Conservation (phyloP, 2,329 filamentous ascomycete species). For the Atkinsonella hypoxylon region DNA sequence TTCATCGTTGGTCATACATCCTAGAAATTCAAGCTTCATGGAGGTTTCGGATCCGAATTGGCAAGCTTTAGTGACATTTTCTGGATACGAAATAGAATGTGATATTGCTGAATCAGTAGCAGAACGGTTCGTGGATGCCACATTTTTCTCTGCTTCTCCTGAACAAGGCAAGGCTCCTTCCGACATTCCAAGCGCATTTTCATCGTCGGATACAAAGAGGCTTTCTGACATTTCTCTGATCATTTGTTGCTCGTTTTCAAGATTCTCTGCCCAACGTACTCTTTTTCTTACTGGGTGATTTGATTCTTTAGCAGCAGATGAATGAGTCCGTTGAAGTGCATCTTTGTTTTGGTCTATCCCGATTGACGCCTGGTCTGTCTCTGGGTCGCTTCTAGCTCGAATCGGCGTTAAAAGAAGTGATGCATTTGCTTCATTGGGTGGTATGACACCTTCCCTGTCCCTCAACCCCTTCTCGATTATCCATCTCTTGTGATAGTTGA, state of each 20-base stretch:
- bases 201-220: constrained; percentile 4
- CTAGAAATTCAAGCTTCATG: constrained; percentile 8
- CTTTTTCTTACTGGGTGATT: constrained; percentile 1
- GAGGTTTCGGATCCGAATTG: constrained; percentile 6
- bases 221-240: neutral
- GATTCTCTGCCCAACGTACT: constrained; percentile 6
- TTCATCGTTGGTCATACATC: constrained; percentile 8
- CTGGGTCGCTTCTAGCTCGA: neutral
- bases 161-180: neutral
- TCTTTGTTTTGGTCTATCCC: neutral
- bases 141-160: neutral
- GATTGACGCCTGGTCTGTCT: neutral
- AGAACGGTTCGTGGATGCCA: neutral
- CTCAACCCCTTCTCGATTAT: constrained; percentile 6
- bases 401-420: neutral
- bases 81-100: neutral
- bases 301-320: neutral
- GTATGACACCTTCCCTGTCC: constrained; percentile 5
- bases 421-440: neutral
- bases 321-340: neutral
- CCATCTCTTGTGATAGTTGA: constrained; percentile 14
- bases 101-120: neutral
- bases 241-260: neutral
- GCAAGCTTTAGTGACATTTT: constrained; percentile 6
- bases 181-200: neutral